These are phyloP conservation scores for Backusella morwellensis DNA, from an alignment of 192 early-diverging fungal species.

Conservation along the genomic window DNA sequence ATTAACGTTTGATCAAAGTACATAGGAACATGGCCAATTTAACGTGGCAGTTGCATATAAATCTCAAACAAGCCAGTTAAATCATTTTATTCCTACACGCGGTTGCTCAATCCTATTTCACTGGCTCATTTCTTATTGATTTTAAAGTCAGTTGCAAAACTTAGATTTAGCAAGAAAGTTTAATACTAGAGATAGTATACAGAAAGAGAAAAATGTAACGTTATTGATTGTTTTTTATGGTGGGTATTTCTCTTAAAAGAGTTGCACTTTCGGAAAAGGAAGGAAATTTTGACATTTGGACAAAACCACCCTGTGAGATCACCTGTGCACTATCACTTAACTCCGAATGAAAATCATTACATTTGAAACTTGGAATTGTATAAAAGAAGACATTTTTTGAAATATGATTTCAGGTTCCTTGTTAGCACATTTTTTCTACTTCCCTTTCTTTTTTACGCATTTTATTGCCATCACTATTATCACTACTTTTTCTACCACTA, in stretches of 20 bases:
- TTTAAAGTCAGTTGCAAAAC: neutral
- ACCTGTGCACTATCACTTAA: neutral
- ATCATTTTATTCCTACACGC: neutral
- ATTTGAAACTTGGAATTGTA: slow-evolving; percentile 1
- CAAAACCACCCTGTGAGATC: neutral
- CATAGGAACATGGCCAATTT: neutral
- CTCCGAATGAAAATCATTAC: slow-evolving; percentile 1
- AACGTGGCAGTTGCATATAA: neutral
- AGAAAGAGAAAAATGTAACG: neutral
- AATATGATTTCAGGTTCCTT: neutral
- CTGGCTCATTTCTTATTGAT: neutral
- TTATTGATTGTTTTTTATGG: neutral
- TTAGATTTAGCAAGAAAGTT: neutral
- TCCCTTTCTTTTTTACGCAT: neutral
- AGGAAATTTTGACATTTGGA: neutral
- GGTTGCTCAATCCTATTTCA: neutral
- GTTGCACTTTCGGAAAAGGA: neutral
- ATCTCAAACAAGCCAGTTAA: neutral
- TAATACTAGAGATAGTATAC: neutral
- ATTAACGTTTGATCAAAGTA: neutral
- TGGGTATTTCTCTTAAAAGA: neutral
- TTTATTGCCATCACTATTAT: neutral
- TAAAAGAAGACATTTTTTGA: neutral
- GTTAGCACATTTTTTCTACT: neutral
- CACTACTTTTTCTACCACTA: neutral